Evolutionary conservation across 306 rosid species (phyloP), one percentile per base, ranked within the genome.

Genomic region (Prunus mira): DNA sequence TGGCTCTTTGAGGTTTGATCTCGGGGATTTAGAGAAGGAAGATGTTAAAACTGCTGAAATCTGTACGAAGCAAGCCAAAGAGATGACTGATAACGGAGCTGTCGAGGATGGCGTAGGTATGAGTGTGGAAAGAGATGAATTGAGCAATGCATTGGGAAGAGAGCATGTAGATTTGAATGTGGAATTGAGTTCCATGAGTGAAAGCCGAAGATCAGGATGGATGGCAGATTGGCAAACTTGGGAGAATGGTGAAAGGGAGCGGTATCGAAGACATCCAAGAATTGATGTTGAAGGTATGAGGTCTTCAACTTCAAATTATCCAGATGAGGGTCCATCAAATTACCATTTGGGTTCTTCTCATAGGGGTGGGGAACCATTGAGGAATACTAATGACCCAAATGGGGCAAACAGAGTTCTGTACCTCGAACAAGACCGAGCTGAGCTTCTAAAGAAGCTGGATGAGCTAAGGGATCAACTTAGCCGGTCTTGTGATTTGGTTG

Each of bases 391-490:
- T 72, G 93, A 79, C 47, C 76, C 78, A 38, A 86, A 86, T 73
- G 96, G 87, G 47, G 55, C 78, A 69, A 85, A 71, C 58, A 80
- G 81, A 64, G 92, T 84, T 71, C 90, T 79, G 84, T 80, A 80
- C 81, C 93, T 88, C 12, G 98, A 96, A 81, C 93, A 89, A 82
- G 96, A 90, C 72, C 86, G 98, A 49, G 97, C 93, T 1, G 97
- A 89, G 76, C 96, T 96, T 81, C 88, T 96, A 46, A 91, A 91
- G 85, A 96, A 96, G 87, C 84, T 96, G 79, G 93, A 91, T 67
- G 99, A 96, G 81, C 82, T 96, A 61, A 82, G 93, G 80, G 92
- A 76, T 69, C 97, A 96, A 80, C 89, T 96, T 50, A 90, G 77
- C 71, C 87, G 86, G 82, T 92, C 99, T 67, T 83, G 93, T 77